phyloP scores from a whole-genome alignment of 1,139 yeast species.

The Saccharomyces hybrid region DNA sequence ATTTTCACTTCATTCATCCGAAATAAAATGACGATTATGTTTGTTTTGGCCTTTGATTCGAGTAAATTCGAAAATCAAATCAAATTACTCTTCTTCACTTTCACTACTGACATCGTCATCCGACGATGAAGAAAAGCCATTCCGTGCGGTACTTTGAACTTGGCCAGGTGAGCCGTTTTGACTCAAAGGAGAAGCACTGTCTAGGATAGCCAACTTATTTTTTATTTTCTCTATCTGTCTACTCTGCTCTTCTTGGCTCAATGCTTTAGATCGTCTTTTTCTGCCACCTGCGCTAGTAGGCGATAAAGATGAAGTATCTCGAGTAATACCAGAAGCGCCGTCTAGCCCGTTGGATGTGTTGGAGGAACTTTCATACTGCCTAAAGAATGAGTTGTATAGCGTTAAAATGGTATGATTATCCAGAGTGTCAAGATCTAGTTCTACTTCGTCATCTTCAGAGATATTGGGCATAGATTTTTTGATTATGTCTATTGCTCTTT shows the following conservation, averaged over 20 bases:
- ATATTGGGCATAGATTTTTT: slow-evolving; percentile 82
- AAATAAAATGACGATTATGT: neutral
- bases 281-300: slow-evolving; percentile 24
- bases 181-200: slow-evolving; percentile 33
- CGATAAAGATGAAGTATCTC: slow-evolving; percentile 24
- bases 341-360: slow-evolving; percentile 11
- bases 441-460: slow-evolving; percentile 70
- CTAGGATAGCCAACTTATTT: slow-evolving; percentile 71
- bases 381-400: slow-evolving; percentile 50
- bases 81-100: slow-evolving; percentile 34
- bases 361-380: slow-evolving; percentile 30
- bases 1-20: neutral
- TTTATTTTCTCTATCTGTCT: slow-evolving; percentile 80
- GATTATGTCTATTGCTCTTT: slow-evolving; percentile 76
- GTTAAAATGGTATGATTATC: slow-evolving; percentile 79
- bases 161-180: slow-evolving; percentile 25
- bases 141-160: slow-evolving; percentile 12
- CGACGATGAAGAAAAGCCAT: slow-evolving; percentile 38
- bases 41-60: neutral
- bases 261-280: slow-evolving; percentile 33
- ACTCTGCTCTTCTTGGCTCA: slow-evolving; percentile 60
- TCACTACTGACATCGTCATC: slow-evolving; percentile 34
- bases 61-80: neutral
- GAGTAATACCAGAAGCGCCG: slow-evolving; percentile 4
- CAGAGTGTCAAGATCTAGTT: slow-evolving; percentile 88